phyloP scores from a whole-genome alignment of 1,284 basidiomycete genomes.

The Heterobasidion parviporum region DNA sequence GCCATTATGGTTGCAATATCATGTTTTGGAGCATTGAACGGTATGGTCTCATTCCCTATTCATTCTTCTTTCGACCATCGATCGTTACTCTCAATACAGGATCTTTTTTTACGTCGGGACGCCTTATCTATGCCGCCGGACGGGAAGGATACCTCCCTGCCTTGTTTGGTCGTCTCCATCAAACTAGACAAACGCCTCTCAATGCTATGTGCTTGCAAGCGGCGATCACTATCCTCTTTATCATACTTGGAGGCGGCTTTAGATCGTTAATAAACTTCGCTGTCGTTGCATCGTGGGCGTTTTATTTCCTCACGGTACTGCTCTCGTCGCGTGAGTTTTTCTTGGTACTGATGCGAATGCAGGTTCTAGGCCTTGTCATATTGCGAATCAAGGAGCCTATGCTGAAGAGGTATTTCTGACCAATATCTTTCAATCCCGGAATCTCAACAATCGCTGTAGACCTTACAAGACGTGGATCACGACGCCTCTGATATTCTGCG shows the following conservation, averaged over 20 bases:
- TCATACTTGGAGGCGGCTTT: conserved; percentile 84
- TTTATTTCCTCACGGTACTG: conserved; percentile 81
- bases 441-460: conserved; percentile 27
- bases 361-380: conserved; percentile 85
- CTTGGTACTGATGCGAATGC: not conserved
- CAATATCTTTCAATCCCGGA: not conserved
- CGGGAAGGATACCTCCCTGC: conserved; percentile 83
- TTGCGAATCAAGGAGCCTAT: conserved; percentile 88
- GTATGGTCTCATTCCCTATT: conserved; percentile 22
- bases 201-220: conserved; percentile 81
- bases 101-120: conserved; percentile 75
- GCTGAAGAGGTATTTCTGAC: conserved; percentile 54
- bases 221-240: conserved; percentile 65
- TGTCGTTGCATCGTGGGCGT: conserved; percentile 84
- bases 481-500: conserved; percentile 89
- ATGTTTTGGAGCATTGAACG: conserved; percentile 90
- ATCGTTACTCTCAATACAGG: conserved; percentile 30
- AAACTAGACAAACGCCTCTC: conserved; percentile 71
- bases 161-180: conserved; percentile 71
- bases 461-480: conserved; percentile 90
- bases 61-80: conserved; percentile 6
- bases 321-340: not conserved
- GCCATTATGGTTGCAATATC: conserved; percentile 89
- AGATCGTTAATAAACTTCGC: conserved; percentile 83
- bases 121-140: conserved; percentile 84